Evolutionary conservation across 352 stramenopile genomes (phyloP).

Genomic region (Globisporangium cederbergense): DNA sequence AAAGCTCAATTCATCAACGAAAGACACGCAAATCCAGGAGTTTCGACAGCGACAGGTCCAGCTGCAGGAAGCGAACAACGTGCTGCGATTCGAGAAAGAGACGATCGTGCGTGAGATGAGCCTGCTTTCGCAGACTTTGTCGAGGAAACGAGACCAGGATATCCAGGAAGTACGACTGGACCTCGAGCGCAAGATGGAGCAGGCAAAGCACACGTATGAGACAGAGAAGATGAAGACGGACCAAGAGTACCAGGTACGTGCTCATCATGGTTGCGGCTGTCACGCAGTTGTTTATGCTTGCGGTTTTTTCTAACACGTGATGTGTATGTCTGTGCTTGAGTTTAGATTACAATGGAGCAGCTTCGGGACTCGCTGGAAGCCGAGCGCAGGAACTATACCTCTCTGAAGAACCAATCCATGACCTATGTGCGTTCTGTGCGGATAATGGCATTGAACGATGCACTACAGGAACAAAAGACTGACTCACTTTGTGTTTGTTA

Average conservation of each 20-base stretch:
- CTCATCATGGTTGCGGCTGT: not conserved
- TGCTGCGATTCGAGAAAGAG: conserved; percentile 70
- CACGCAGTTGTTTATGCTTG: no score
- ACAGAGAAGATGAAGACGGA: conserved; percentile 48
- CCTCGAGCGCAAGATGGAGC: conserved; percentile 49
- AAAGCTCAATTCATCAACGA: conserved; percentile 22
- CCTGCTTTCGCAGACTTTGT: conserved; percentile 40
- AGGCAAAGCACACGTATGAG: conserved; percentile 46
- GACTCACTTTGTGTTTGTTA: conserved; percentile 24
- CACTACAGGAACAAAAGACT: not conserved
- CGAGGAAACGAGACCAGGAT: conserved; percentile 55
- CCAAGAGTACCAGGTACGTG: conserved; percentile 47
- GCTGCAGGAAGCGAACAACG: conserved; percentile 47
- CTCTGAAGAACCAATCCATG: conserved; percentile 38
- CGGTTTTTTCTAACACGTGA: not conserved
- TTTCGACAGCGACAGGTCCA: conserved; percentile 27
- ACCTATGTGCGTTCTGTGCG: conserved; percentile 25
- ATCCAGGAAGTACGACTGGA: conserved; percentile 45
- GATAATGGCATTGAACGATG: no score
- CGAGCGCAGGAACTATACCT: conserved; percentile 30
- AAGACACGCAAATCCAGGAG: conserved; percentile 26
- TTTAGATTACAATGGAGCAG: conserved; percentile 34
- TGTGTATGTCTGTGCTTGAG: not conserved
- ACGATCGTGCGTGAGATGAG: conserved; percentile 58
- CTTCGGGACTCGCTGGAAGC: conserved; percentile 33